Base-by-base conservation (phyloP, 2,329 filamentous ascomycete genomes). In the Cladobotryum mycophilum region DNA sequence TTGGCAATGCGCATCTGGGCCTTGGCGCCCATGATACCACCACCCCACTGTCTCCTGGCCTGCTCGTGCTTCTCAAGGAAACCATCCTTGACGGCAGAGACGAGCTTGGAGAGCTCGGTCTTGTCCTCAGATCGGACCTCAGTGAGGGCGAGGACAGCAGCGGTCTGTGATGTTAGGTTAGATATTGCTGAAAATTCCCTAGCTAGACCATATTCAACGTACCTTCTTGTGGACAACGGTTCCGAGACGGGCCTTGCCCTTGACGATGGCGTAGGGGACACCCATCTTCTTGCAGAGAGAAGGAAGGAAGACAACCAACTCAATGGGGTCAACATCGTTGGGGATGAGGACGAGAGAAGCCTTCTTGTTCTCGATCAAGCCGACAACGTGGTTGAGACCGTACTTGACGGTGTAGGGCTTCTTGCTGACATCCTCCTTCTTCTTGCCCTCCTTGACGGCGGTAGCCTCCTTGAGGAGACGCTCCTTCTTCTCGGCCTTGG, bases 221-320 rank as follows among this genome's bases (percentile, higher is more conserved):
- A 90, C 87, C 86, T 99, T 99, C 87, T 99, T 96, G 88, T 99
- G 92, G 62, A 99, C 92, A 64, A 99, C 92, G 56, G 93, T 97
- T 65, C 93, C 93, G 67, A 99, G 89, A 78, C 93, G 86, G 64
- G 93, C 93, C 88, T 99, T 99, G 80, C 93, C 93, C 89, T 99
- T 99, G 72, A 99, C 84, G 66, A 99, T 97, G 71, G 91, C 93
- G 75, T 97, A 99, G 60, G 95, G 93, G 65, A 96, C 86, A 79
- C 95, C 95, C 92, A 99, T 99, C 89, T 99, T 99, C 78, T 92
- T 88, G 89, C 93, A 99, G 64, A 99, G 88, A 68, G 93, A 91
- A 63, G 93, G 93, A 60, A 99, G 85, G 88, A 96, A 99, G 76
- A 99, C 89, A 69, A 99, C 95, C 66, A 99, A 80, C 84, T 99